Conservation (phyloP, 768 basidiomycete species). For the Auricularia sp. region DNA sequence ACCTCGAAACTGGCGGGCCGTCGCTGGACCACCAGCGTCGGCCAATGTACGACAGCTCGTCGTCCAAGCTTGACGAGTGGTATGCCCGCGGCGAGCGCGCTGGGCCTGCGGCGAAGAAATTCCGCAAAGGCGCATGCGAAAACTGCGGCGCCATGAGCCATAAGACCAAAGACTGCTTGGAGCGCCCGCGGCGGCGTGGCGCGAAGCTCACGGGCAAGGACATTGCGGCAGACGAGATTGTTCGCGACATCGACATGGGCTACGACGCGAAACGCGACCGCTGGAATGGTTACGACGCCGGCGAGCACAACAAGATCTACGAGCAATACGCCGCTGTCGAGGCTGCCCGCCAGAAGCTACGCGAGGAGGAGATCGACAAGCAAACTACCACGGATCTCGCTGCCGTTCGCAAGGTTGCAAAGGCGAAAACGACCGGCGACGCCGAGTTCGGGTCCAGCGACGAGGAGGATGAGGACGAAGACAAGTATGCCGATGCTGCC, state of each 20-base stretch:
- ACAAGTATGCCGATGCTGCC: slow-evolving; percentile 96
- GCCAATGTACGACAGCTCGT: slow-evolving; percentile 39
- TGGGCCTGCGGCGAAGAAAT: slow-evolving; percentile 92
- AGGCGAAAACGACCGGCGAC: slow-evolving; percentile 71
- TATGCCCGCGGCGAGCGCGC: slow-evolving; percentile 79
- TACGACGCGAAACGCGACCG: slow-evolving; percentile 95
- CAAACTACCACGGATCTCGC: slow-evolving; percentile 88
- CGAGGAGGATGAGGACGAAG: slow-evolving; percentile 92
- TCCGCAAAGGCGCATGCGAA: slow-evolving; percentile 95
- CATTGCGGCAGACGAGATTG: slow-evolving; percentile 84
- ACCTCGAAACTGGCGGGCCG: slow-evolving; percentile 87
- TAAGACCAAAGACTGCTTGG: slow-evolving; percentile 82
- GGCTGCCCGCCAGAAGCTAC: slow-evolving; percentile 74
- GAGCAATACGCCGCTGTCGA: slow-evolving; percentile 93
- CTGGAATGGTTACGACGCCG: slow-evolving; percentile 96
- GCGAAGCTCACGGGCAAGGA: slow-evolving; percentile 86
- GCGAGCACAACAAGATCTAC: slow-evolving; percentile 76
- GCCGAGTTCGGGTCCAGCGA: slow-evolving; percentile 94
- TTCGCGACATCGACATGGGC: slow-evolving; percentile 64
- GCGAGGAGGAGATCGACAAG: slow-evolving; percentile 97
- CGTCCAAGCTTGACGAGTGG: slow-evolving; percentile 75
- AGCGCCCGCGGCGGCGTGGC: slow-evolving; percentile 91
- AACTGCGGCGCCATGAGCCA: slow-evolving; percentile 98
- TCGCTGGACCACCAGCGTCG: slow-evolving; percentile 91
- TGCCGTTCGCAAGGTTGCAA: slow-evolving; percentile 89